Evolutionary conservation across 257 asterid species (phyloP).

Genomic region (Leptodermis oblonga): DNA sequence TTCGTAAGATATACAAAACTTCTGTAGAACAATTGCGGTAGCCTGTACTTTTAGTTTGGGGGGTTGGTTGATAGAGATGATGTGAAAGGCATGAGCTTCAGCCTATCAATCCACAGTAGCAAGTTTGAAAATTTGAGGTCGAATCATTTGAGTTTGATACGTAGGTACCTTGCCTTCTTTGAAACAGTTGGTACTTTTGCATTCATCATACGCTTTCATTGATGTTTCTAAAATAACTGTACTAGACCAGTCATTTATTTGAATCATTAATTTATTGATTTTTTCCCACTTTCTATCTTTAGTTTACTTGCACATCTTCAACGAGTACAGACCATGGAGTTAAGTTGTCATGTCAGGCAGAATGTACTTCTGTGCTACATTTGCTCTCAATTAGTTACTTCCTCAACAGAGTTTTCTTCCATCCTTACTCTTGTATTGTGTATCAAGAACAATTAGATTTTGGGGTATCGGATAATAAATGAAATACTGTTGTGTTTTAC

Average conservation of each 20-base stretch:
- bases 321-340: neutral
- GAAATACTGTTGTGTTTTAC: constrained; percentile 73
- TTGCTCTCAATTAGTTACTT: neutral
- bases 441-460: constrained; percentile 24
- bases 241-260: neutral
- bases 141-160: neutral
- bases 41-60: neutral
- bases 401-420: neutral
- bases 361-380: neutral
- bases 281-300: no score
- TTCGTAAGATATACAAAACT: neutral
- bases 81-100: neutral
- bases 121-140: neutral
- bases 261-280: neutral
- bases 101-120: neutral
- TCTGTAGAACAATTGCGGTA: neutral
- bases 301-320: neutral
- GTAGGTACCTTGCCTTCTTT: neutral
- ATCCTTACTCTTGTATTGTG: constrained; percentile 19
- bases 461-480: constrained; percentile 46
- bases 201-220: neutral
- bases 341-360: neutral
- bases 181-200: neutral
- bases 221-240: neutral
- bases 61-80: neutral